phyloP scores from a whole-genome alignment of 83 land plant genomes.

The Picea engelmannii region DNA sequence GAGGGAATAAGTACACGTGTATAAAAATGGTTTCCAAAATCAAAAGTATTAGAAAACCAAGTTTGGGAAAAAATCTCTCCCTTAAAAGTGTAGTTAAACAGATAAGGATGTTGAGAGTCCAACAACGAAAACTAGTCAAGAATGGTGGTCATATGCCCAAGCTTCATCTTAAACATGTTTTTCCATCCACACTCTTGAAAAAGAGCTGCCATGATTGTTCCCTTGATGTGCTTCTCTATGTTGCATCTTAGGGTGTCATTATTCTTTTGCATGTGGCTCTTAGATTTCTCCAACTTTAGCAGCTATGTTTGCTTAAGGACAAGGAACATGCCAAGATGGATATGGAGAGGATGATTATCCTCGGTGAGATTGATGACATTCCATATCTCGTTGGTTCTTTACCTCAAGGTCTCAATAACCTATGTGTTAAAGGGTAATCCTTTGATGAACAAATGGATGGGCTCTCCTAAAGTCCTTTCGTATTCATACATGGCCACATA shows the following conservation, averaged over 20 bases:
- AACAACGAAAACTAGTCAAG: conserved; percentile 16
- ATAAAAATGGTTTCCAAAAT: no score
- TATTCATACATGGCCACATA: conserved; percentile 77
- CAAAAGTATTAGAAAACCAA: no score
- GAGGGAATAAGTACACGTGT: no score
- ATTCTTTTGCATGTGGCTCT: conserved; percentile 40
- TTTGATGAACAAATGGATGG: conserved; percentile 75
- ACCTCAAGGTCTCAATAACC: conserved; percentile 71
- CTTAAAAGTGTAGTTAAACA: conserved; percentile 15
- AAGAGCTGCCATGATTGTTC: conserved; percentile 27
- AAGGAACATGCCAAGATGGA: conserved; percentile 67
- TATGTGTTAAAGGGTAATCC: conserved; percentile 46
- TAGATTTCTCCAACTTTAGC: conserved; percentile 39
- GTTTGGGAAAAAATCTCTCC: no score
- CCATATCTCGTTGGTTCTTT: conserved; percentile 75
- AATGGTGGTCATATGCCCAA: conserved; percentile 55
- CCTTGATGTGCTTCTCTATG: conserved; percentile 31
- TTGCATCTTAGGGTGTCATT: conserved; percentile 57
- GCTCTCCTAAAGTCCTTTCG: conserved; percentile 50
- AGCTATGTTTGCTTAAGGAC: conserved; percentile 53
- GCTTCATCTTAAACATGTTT: conserved; percentile 82
- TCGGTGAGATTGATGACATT: conserved; percentile 82
- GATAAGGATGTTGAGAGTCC: conserved; percentile 15
- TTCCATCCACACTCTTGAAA: conserved; percentile 84
- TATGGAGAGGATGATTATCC: conserved; percentile 49